phyloP scores from a whole-genome alignment of 2,329 filamentous ascomycete species.

The Geosmithia putterillii region DNA sequence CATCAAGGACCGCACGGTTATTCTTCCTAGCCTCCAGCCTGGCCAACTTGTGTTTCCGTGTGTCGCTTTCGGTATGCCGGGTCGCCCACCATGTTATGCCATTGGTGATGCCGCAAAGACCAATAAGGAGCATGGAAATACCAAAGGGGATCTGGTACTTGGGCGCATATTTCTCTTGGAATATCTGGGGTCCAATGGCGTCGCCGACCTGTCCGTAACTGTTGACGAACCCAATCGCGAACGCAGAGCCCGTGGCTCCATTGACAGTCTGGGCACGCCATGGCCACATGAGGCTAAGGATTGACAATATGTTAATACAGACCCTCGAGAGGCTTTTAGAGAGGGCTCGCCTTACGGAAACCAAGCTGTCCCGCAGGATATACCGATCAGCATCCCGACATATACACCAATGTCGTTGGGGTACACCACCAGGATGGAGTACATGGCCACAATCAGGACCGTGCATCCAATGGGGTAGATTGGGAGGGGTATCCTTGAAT shows the following conservation, averaged over 20 bases:
- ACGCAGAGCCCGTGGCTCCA: slow-evolving; percentile 33
- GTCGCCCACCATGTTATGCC: slow-evolving; percentile 32
- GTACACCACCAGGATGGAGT: slow-evolving; percentile 30
- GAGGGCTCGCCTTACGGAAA: no score
- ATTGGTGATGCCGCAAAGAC: slow-evolving; percentile 25
- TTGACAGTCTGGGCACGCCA: slow-evolving; percentile 35
- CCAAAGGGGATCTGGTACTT: slow-evolving; percentile 29
- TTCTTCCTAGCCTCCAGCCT: slow-evolving; percentile 25
- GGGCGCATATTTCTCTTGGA: slow-evolving; percentile 28
- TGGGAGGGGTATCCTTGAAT: slow-evolving; percentile 26
- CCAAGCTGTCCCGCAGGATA: slow-evolving; percentile 26
- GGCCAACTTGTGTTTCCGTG: slow-evolving; percentile 27
- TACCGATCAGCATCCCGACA: slow-evolving; percentile 30
- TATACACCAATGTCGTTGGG: slow-evolving; percentile 32
- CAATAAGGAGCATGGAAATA: slow-evolving; percentile 29
- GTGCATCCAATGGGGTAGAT: slow-evolving; percentile 29
- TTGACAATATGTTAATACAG: no score
- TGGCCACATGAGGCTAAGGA: slow-evolving; percentile 37
- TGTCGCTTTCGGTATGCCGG: slow-evolving; percentile 27
- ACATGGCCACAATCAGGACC: slow-evolving; percentile 27
- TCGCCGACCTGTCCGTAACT: slow-evolving; percentile 36
- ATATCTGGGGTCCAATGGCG: slow-evolving; percentile 34
- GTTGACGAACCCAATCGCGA: slow-evolving; percentile 36
- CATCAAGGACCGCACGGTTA: slow-evolving; percentile 27
- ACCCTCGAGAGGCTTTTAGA: no score